Conservation (phyloP, 176 grass and related monocot genomes). For the Otatea glauca region DNA sequence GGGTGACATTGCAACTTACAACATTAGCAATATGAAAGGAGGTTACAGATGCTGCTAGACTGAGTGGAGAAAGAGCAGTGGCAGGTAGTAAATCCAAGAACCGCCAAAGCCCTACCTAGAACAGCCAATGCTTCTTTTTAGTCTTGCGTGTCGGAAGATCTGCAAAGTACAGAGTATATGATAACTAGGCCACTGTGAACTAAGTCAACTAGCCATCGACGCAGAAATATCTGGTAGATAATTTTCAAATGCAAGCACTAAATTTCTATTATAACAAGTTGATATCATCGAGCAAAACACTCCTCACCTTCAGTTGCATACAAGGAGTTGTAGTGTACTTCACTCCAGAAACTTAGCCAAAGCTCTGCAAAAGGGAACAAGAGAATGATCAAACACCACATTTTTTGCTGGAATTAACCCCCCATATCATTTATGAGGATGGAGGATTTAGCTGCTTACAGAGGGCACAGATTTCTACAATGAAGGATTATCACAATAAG, state of each 20-base stretch:
- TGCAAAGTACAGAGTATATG: conserved; percentile 38
- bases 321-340: conserved; percentile 98
- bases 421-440: not conserved
- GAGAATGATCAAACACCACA: conserved; percentile 22
- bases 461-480: not conserved
- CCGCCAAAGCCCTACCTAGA: conserved; percentile 51
- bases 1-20: conserved; percentile 33
- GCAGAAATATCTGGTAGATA: not conserved
- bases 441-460: not conserved
- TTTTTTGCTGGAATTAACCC: not conserved
- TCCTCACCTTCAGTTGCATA: conserved; percentile 87
- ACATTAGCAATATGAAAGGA: conserved; percentile 30
- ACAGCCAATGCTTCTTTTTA: conserved; percentile 90
- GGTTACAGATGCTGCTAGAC: conserved; percentile 36
- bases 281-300: conserved; percentile 1
- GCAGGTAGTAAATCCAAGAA: conserved; percentile 14
- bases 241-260: conserved; percentile 14
- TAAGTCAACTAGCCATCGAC: not conserved
- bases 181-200: conserved; percentile 9
- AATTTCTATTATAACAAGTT: not conserved
- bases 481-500: conserved; percentile 19
- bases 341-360: conserved; percentile 99
- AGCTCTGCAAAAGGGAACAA: conserved; percentile 66
- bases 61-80: not conserved
- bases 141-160: conserved; percentile 77